Evolutionary conservation across 257 asterid genomes (phyloP), one percentile per base, ranked within the genome.

Genomic region (Phtheirospermum japonicum): DNA sequence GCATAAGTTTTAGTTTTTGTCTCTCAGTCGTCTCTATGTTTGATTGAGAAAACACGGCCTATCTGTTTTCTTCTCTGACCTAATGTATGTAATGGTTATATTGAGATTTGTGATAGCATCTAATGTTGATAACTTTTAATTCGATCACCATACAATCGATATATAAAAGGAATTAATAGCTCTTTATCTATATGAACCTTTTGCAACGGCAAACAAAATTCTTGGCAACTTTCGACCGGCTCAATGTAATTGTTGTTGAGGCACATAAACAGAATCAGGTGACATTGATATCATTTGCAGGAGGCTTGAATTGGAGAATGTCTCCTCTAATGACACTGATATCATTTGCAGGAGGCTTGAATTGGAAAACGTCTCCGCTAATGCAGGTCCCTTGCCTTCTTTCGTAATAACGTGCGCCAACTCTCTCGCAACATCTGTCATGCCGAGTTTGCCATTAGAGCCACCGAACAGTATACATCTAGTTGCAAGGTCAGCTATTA

Each of bases 241-340:
- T n/a, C n/a, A n/a, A n/a, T n/a, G n/a, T n/a, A n/a, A n/a, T n/a
- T n/a, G 28, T 23, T 23, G 28, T 23, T 23, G 28, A 23, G 28
- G 87, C 66, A 77, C 53, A 63, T 79, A 67, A 48, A 69, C 61
- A 23, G 95, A 86, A 72, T 86, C 95, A n/a, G 90, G 95, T 5
- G 92, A 86, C 89, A 83, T 82, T 0, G 95, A 86, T 73, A 83
- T 82, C 95, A 86, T 86, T 57, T 86, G 91, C 20, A 86, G 95
- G 11, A 86, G 85, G 67, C 95, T 86, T 4, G 95, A 23, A 3
- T 23, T 23, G 28, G 28, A 23, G 7, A 6, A 36, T 6, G 11
- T 36, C 10, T 36, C 8, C 42, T 36, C 8, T 6, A 6, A 6
- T 6, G 10, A 36, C 42, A 9, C 8, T 1, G 11, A 6, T 36